These are phyloP conservation scores for Serendipita indica DNA, from an alignment of 768 basidiomycete genomes.

Conservation along the genomic window DNA sequence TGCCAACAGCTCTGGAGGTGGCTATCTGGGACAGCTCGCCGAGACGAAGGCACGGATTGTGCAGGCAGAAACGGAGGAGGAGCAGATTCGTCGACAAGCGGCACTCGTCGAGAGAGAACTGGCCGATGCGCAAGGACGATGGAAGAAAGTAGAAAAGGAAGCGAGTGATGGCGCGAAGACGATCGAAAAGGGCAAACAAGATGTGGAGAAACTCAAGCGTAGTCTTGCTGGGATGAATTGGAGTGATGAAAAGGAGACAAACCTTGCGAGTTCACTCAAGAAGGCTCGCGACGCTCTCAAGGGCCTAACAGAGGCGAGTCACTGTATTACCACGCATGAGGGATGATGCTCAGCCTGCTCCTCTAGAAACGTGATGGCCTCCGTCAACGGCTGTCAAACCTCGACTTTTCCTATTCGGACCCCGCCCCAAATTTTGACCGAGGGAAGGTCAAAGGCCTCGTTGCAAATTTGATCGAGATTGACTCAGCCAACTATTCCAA, in stretches of 20 bases:
- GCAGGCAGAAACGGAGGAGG: constrained; percentile 68
- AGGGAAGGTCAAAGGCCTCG: constrained; percentile 75
- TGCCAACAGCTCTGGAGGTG: constrained; percentile 58
- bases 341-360: constrained; percentile 8
- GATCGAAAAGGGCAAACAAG: constrained; percentile 35
- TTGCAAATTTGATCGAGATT: constrained; percentile 76
- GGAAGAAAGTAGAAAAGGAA: constrained; percentile 75
- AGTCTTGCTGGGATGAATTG: constrained; percentile 52
- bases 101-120: constrained; percentile 68
- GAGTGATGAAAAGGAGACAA: constrained; percentile 59
- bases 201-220: constrained; percentile 41
- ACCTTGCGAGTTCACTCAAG: constrained; percentile 35
- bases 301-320: constrained; percentile 43
- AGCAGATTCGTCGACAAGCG: constrained; percentile 64
- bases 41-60: constrained; percentile 63
- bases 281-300: constrained; percentile 41
- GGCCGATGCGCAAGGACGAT: constrained; percentile 54
- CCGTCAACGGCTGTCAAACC: constrained; percentile 45
- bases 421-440: constrained; percentile 74
- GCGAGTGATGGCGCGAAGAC: constrained; percentile 60
- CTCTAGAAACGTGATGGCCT: constrained; percentile 51
- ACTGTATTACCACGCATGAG: constrained; percentile 14
- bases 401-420: constrained; percentile 71
- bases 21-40: constrained; percentile 93
- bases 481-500: constrained; percentile 54